A percentile compares a stretch with the other conserved stretches of the same genome.
phyloP scores from a whole-genome alignment of 179 eudicot genomes.

The Corrigiola litoralis region DNA sequence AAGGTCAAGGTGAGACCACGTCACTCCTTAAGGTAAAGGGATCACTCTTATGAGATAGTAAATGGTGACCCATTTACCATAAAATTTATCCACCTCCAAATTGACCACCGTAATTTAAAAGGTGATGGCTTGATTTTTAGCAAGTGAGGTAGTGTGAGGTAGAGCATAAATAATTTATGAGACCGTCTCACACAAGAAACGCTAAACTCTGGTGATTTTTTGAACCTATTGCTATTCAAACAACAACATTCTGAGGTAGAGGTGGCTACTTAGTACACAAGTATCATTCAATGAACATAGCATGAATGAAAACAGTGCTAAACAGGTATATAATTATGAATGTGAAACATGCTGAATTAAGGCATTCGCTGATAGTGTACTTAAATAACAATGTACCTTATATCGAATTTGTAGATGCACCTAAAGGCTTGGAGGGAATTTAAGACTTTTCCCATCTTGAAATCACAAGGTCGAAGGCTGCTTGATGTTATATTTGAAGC shows the following conservation, averaged over 20 bases:
- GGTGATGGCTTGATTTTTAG: no score
- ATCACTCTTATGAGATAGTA: no score
- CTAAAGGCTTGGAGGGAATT: slow-evolving; percentile 68
- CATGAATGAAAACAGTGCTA: not conserved
- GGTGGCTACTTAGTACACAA: not conserved
- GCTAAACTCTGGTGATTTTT: not conserved
- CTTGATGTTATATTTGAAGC: slow-evolving; percentile 79
- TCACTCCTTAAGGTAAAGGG: no score
- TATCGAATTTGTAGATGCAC: slow-evolving; percentile 65
- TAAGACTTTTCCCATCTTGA: slow-evolving; percentile 75
- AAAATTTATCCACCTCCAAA: no score
- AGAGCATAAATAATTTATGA: no score
- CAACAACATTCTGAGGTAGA: not conserved
- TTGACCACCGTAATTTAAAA: no score
- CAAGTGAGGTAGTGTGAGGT: no score
- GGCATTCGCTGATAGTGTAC: not conserved
- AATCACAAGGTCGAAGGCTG: slow-evolving; percentile 91
- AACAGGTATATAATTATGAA: not conserved
- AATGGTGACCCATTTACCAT: no score
- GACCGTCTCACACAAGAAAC: no score
- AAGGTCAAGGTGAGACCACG: no score
- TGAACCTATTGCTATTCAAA: not conserved
- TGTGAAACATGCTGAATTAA: not conserved
- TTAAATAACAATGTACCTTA: slow-evolving; percentile 46
- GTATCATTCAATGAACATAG: not conserved